A percentile compares a stretch with the other conserved stretches of the same genome.
Conservation (phyloP, 1,284 basidiomycete genomes). For the Cutaneotrichosporon sp. region DNA sequence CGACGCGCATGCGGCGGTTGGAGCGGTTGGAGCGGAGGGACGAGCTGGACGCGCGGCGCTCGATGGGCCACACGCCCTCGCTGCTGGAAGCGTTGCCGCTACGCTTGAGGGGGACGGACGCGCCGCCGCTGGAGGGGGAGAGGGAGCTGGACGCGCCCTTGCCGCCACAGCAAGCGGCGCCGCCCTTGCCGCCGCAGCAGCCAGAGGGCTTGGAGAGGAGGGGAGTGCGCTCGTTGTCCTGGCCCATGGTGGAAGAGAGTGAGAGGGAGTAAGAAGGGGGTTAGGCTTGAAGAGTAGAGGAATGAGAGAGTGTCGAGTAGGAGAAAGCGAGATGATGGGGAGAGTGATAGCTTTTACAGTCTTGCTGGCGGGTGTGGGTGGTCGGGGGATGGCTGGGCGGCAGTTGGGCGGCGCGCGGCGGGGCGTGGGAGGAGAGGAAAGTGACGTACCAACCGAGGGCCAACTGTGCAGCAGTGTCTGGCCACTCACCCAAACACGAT, state of each 20-base stretch:
- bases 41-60: constrained; percentile 20
- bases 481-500: no score
- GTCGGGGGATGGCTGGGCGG: neutral
- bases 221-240: constrained; percentile 19
- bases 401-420: neutral
- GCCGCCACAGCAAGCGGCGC: constrained; percentile 23
- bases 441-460: neutral
- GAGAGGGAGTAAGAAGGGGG: constrained; percentile 1
- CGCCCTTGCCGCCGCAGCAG: constrained; percentile 25
- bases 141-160: constrained; percentile 10
- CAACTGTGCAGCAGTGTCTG: no score
- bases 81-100: constrained; percentile 5
- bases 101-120: constrained; percentile 26
- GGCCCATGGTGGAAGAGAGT: constrained; percentile 11
- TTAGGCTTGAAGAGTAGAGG: neutral
- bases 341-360: neutral
- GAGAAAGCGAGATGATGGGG: neutral
- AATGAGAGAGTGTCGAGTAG: neutral
- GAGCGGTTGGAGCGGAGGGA: constrained; percentile 19
- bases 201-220: constrained; percentile 19
- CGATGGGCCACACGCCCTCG: constrained; percentile 24
- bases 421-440: no score
- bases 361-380: neutral
- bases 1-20: constrained; percentile 25
- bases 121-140: constrained; percentile 10